Conservation (phyloP, 352 stramenopile genomes). For the Globisporangium carolinianum region DNA sequence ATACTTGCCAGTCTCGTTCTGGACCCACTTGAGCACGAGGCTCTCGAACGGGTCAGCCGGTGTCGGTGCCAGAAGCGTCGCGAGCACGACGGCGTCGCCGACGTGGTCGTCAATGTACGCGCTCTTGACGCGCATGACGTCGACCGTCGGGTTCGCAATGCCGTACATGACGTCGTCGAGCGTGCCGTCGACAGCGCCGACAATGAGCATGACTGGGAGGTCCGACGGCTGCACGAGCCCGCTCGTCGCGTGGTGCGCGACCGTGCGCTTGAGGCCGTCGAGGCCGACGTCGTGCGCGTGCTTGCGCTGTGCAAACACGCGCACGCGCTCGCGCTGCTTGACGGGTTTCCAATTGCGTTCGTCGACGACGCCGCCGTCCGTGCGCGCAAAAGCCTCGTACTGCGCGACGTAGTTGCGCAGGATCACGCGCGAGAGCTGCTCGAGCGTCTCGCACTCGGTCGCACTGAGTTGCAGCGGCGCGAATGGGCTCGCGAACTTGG, state of each 20-base stretch:
- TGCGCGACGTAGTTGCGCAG: constrained; percentile 17
- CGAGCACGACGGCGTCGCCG: constrained; percentile 6
- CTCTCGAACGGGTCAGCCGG: constrained; percentile 8
- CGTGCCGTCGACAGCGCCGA: constrained; percentile 11
- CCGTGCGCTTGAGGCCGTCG: constrained; percentile 30
- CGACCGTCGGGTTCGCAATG: constrained; percentile 15
- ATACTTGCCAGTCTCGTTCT: constrained; percentile 4
- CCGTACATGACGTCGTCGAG: constrained; percentile 24
- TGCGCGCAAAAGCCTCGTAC: constrained; percentile 22
- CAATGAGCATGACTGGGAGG: constrained; percentile 2
- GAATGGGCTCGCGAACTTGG: constrained; percentile 21
- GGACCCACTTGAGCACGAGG: constrained; percentile 13
- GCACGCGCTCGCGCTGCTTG: constrained; percentile 3
- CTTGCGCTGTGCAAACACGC: constrained; percentile 18
- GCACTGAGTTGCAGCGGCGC: constrained; percentile 19
- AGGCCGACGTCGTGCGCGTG: constrained; percentile 33
- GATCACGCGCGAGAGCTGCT: constrained; percentile 20
- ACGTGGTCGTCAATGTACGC: constrained; percentile 18
- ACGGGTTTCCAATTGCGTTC: constrained; percentile 9
- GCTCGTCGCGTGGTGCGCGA: background rate
- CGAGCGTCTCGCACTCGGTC: constrained; percentile 18
- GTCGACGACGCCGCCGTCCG: constrained; percentile 17
- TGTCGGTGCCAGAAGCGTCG: constrained; percentile 7
- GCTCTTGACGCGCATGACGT: constrained; percentile 16
- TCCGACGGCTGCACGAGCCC: no score